Percentiles rank a stretch among this genome's conserved stretches.
These are phyloP conservation scores for Phytophthora colocasiae DNA, from an alignment of 352 stramenopile genomes.

Conservation along the genomic window DNA sequence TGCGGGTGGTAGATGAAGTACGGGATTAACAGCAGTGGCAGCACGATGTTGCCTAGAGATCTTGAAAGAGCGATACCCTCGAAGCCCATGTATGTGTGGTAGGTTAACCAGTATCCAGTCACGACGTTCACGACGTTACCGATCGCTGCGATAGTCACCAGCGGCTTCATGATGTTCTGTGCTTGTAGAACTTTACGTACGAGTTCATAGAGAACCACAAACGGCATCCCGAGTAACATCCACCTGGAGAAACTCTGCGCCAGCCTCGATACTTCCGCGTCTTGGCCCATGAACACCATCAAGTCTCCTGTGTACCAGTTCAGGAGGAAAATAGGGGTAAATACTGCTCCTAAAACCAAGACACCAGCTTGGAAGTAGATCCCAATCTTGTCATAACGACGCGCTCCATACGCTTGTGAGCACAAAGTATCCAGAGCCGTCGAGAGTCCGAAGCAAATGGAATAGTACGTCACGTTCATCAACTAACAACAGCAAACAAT, in stretches of 20 bases:
- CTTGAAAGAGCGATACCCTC: constrained; percentile 34
- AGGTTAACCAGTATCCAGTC: constrained; percentile 69
- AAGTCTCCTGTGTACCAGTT: constrained; percentile 65
- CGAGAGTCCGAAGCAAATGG: constrained; percentile 52
- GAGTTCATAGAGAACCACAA: constrained; percentile 82
- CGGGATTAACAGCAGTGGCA: constrained; percentile 51
- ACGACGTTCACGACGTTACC: constrained; percentile 74
- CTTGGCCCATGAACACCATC: constrained; percentile 52
- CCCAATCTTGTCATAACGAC: constrained; percentile 66
- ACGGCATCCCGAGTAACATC: constrained; percentile 62
- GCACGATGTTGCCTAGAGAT: constrained; percentile 49
- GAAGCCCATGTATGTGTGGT: constrained; percentile 61
- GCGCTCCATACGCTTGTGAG: constrained; percentile 71
- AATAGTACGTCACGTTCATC: constrained; percentile 1
- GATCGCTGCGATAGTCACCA: constrained; percentile 67
- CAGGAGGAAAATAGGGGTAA: constrained; percentile 55
- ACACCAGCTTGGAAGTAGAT: constrained; percentile 77
- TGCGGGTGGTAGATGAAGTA: constrained; percentile 55
- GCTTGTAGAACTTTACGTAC: constrained; percentile 81
- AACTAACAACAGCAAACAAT: neutral
- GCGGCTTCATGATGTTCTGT: constrained; percentile 28
- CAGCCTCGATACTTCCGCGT: constrained; percentile 53
- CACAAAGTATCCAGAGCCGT: constrained; percentile 31
- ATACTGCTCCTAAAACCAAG: constrained; percentile 53
- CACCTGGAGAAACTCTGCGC: constrained; percentile 69